phyloP scores from a whole-genome alignment of 129 eudicot genomes.

The Centrapalus pauciflorus region DNA sequence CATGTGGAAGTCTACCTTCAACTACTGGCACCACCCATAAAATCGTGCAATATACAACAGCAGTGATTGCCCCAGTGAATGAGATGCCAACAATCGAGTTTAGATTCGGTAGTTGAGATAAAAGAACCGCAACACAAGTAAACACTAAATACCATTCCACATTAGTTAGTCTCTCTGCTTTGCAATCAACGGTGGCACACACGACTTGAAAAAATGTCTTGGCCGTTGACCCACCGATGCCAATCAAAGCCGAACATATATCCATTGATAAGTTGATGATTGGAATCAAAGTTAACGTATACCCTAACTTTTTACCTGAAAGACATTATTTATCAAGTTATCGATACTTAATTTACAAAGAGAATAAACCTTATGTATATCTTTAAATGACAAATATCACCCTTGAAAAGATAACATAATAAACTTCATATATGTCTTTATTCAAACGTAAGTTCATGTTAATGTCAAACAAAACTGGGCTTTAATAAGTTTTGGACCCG shows the following conservation, averaged over 20 bases:
- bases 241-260: constrained; percentile 32
- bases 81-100: constrained; percentile 50
- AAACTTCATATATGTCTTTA: too few relatives aligned
- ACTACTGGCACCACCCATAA: constrained; percentile 38
- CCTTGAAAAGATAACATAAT: too few relatives aligned
- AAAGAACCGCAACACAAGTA: constrained; percentile 36
- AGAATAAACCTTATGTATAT: not conserved
- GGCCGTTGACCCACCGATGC: constrained; percentile 41
- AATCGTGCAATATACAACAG: constrained; percentile 39
- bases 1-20: constrained; percentile 34
- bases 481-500: too few relatives aligned
- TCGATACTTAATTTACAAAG: not conserved
- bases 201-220: constrained; percentile 37
- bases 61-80: constrained; percentile 41
- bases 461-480: too few relatives aligned
- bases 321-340: not conserved
- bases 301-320: constrained; percentile 37
- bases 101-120: constrained; percentile 45
- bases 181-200: constrained; percentile 31
- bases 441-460: too few relatives aligned
- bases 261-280: constrained; percentile 40
- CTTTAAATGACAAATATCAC: not conserved
- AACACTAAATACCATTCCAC: constrained; percentile 49
- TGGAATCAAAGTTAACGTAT: constrained; percentile 30
- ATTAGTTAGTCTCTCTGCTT: constrained; percentile 34